Evolutionary conservation across 257 asterid genomes (phyloP).

Genomic region (Capsicum pubescens): DNA sequence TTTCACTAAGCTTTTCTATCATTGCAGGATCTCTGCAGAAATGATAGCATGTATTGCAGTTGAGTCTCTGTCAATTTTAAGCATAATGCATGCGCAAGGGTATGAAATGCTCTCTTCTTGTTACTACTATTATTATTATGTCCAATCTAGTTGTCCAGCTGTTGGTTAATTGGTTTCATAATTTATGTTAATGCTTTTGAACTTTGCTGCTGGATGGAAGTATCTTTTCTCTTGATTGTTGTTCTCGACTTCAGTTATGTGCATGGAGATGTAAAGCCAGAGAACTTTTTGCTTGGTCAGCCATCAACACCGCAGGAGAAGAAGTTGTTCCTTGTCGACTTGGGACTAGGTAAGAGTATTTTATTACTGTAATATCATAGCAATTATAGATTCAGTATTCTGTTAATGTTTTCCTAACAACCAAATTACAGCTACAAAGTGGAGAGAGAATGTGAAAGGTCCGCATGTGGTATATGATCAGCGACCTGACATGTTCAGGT

Average conservation of each 20-base stretch:
- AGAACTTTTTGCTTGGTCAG: conserved; percentile 57
- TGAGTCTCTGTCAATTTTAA: conserved; percentile 52
- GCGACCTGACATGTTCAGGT: conserved; percentile 58
- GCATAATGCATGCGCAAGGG: conserved; percentile 53
- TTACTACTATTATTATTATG: neutral
- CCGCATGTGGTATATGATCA: conserved; percentile 55
- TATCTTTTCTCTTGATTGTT: conserved; percentile 9
- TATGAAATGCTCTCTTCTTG: conserved; percentile 28
- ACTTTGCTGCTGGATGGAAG: conserved; percentile 2
- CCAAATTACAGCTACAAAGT: conserved; percentile 49
- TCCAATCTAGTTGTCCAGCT: conserved; percentile 22
- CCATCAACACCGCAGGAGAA: conserved; percentile 52
- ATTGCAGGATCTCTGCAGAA: conserved; percentile 49
- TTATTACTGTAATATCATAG: neutral
- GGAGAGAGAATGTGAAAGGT: conserved; percentile 49
- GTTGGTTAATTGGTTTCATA: neutral
- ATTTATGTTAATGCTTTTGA: conserved; percentile 19
- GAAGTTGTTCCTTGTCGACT: conserved; percentile 58
- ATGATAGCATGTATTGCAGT: conserved; percentile 59
- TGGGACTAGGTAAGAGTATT: conserved; percentile 49
- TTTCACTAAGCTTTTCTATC: neutral
- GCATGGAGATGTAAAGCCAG: conserved; percentile 62
- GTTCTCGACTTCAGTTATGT: conserved; percentile 40
- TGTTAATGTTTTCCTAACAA: neutral
- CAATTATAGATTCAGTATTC: neutral